These are phyloP conservation scores for Leccinellum rugosiceps DNA, from an alignment of 768 basidiomycete species.

Conservation along the genomic window DNA sequence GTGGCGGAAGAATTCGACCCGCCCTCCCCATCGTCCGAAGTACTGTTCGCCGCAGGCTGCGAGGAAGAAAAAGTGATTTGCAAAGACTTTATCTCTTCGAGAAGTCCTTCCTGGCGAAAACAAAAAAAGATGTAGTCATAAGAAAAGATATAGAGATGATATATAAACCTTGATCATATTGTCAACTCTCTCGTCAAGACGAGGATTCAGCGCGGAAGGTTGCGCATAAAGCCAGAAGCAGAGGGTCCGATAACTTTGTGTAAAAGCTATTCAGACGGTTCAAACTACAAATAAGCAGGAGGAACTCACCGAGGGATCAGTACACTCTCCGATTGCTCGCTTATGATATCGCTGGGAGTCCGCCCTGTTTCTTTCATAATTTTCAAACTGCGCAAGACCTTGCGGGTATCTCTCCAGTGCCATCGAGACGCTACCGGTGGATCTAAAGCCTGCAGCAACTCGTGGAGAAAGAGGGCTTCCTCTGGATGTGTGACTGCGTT, in stretches of 20 bases:
- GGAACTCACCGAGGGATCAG: conserved; percentile 49
- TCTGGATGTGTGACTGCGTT: conserved; percentile 54
- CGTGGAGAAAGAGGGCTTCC: conserved; percentile 60
- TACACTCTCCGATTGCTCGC: conserved; percentile 50
- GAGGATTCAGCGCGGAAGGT: conserved; percentile 52
- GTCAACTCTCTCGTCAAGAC: conserved; percentile 80
- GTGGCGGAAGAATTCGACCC: neutral
- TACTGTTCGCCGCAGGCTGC: neutral
- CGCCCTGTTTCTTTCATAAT: conserved; percentile 72
- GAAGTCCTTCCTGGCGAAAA: conserved; percentile 59
- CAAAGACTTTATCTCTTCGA: conserved; percentile 72
- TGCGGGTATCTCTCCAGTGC: conserved; percentile 96
- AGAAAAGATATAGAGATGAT: neutral
- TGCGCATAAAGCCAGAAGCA: conserved; percentile 91
- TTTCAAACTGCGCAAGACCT: conserved; percentile 75
- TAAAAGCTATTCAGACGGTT: neutral
- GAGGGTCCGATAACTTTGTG: conserved; percentile 72
- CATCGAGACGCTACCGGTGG: conserved; percentile 72
- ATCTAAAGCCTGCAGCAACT: conserved; percentile 67
- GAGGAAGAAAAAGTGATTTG: conserved; percentile 23
- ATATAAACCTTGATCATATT: conserved; percentile 76
- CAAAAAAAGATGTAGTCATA: neutral
- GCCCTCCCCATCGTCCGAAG: neutral
- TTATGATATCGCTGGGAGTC: conserved; percentile 64
- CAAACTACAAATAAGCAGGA: neutral